phyloP scores from a whole-genome alignment of 176 grass and related monocot species.

The Hordeum marinum region DNA sequence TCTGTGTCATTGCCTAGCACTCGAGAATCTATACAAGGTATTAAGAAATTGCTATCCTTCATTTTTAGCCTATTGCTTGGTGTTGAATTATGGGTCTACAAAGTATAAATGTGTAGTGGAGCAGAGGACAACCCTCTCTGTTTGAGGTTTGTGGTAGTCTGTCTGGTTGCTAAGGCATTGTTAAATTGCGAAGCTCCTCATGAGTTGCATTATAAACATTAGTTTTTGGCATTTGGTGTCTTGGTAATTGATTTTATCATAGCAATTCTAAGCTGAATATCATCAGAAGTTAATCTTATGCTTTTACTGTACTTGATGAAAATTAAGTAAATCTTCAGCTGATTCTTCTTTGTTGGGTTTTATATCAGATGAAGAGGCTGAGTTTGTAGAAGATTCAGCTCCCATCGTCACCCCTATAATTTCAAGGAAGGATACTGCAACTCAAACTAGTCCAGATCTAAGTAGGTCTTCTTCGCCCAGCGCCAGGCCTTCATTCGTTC shows the following conservation, averaged over 20 bases:
- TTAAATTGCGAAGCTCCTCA: background rate
- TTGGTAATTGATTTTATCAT: conserved; percentile 1
- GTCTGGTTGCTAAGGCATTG: conserved; percentile 9
- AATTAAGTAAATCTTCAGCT: background rate
- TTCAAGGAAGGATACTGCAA: conserved; percentile 63
- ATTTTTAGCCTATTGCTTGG: background rate
- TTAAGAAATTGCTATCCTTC: background rate
- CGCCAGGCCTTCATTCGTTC: conserved; percentile 29
- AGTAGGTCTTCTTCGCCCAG: conserved; percentile 61
- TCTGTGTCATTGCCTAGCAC: conserved; percentile 69
- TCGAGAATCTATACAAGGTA: conserved; percentile 57
- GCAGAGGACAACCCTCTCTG: background rate
- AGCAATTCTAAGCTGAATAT: background rate
- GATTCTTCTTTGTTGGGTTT: conserved; percentile 15
- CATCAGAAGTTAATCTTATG: background rate
- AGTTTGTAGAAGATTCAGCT: conserved; percentile 38
- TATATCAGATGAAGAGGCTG: conserved; percentile 54
- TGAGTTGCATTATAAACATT: background rate
- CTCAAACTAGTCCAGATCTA: conserved; percentile 88
- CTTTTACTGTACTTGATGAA: background rate
- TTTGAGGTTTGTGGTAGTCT: background rate
- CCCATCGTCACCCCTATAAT: background rate
- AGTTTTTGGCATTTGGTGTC: background rate
- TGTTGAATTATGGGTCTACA: background rate
- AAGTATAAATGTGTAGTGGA: background rate